phyloP scores from a whole-genome alignment of 352 stramenopile genomes.

The Phytophthora multivora region DNA sequence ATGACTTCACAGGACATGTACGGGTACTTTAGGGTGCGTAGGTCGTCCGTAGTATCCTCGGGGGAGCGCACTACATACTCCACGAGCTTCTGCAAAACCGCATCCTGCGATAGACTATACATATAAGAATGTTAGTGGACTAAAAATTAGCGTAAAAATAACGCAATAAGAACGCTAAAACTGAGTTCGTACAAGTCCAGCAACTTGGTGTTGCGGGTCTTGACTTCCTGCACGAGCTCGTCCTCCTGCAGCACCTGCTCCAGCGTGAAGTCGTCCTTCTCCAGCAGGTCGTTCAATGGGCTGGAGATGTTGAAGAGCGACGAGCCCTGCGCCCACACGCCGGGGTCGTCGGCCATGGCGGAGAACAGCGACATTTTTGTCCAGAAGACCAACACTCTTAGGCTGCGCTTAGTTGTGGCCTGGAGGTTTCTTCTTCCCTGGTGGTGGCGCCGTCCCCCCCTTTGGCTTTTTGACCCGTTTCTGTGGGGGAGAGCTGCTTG shows the following conservation, averaged over 20 bases:
- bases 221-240: constrained; percentile 97
- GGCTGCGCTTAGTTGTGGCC: constrained; percentile 24
- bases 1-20: constrained; percentile 99
- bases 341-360: constrained; percentile 78
- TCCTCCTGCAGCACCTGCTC: constrained; percentile 96
- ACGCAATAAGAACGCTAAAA: neutral
- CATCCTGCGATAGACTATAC: constrained; percentile 70
- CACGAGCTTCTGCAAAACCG: constrained; percentile 70
- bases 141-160: constrained; percentile 5
- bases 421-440: constrained; percentile 42
- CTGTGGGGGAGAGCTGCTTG: neutral
- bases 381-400: constrained; percentile 4
- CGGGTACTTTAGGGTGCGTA: constrained; percentile 91
- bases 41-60: constrained; percentile 54
- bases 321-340: constrained; percentile 82
- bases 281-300: constrained; percentile 95
- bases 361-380: constrained; percentile 84
- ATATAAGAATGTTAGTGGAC: constrained; percentile 1
- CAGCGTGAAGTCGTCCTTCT: constrained; percentile 93
- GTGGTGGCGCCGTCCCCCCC: constrained; percentile 27
- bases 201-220: constrained; percentile 94
- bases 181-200: constrained; percentile 90
- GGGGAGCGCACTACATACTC: constrained; percentile 75
- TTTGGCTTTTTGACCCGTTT: constrained; percentile 26
- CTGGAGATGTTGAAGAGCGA: constrained; percentile 92